phyloP scores from a whole-genome alignment of 139 green algal genomes.

The Edaphochlamys debaryana region DNA sequence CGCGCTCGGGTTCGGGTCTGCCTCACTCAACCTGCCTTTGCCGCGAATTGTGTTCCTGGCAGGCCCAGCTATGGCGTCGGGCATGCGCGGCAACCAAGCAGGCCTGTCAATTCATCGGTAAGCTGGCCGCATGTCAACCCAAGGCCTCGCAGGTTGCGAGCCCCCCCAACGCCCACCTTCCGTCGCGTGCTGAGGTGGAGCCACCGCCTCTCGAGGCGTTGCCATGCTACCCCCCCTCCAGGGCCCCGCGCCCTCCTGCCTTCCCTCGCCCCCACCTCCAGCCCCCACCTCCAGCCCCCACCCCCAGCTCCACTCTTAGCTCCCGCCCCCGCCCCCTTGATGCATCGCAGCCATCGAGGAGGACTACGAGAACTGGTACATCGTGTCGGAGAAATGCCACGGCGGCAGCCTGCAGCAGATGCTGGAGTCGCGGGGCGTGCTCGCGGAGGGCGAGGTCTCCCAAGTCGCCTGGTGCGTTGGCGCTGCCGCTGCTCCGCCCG shows the following conservation, averaged over 20 bases:
- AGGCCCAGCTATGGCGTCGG: constrained; percentile 13
- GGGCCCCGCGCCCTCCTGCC: too few relatives aligned
- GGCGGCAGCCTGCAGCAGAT: constrained; percentile 32
- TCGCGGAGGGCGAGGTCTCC: constrained; percentile 22
- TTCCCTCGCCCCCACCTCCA: too few relatives aligned
- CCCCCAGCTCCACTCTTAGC: too few relatives aligned
- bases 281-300: too few relatives aligned
- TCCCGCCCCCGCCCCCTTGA: too few relatives aligned
- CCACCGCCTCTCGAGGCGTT: too few relatives aligned
- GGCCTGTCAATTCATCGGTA: constrained; percentile 1
- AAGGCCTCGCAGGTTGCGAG: too few relatives aligned
- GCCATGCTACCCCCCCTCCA: too few relatives aligned
- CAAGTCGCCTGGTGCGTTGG: constrained; percentile 38
- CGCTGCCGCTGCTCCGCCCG: too few relatives aligned
- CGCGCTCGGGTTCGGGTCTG: not conserved
- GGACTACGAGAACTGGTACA: constrained; percentile 30
- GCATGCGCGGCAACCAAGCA: constrained; percentile 10
- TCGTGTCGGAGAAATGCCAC: constrained; percentile 28
- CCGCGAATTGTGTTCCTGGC: not conserved
- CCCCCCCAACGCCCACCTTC: not conserved
- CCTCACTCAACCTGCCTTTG: not conserved
- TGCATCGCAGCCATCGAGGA: constrained; percentile 13
- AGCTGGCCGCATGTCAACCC: too few relatives aligned
- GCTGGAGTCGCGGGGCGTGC: not conserved
- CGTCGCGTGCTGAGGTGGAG: too few relatives aligned